Base-by-base conservation (phyloP, 1,284 basidiomycete species). In the Heimioporus retisporus region DNA sequence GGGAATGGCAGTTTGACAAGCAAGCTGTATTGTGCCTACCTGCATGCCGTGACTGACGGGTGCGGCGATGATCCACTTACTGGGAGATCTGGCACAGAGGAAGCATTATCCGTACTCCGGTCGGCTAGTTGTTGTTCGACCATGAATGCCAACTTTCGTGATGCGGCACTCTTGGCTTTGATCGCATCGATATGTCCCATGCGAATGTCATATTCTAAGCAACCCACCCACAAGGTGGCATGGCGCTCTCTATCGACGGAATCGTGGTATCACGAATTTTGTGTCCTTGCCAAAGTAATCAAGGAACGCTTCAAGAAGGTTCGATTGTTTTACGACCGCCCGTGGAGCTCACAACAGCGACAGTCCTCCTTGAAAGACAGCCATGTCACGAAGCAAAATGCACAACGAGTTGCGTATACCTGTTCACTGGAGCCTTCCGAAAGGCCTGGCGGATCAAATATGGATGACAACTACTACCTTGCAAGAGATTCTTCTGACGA, bases 21-120 rank as follows among this genome's bases (percentile, higher is more conserved):
- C 68, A 77, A 77, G 60, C 68, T 84, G 3, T 85, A 80, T 68
- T 79, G 77, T 57, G 76, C 80, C 1, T 83, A 84, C 58, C 77
- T 88, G 13, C 87, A 88, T 55, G 83, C 83, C 4, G 55, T 83
- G 10, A 86, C 83, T 0, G 81, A 81, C 51, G 67, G 68, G 3
- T 80, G 78, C 42, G 75, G 83, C 7, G 76, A 79, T 6, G 87
- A 88, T 70, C 82, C 83, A 2, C 73, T 89, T 16, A 84, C 83
- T 0, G 71, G 79, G 13, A 80, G 76, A 35, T 83, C 82, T 1
- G 87, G 87, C 6, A 83, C 80, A 2, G 81, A 86, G 60, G 81
- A 86, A 61, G 86, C 85, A 1, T 67, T 87, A 18, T 69, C 73
- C 44, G 72, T 81, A 23, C 71, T 87, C 6, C 68, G 65, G 2